Evolutionary conservation across 2,329 filamentous ascomycete genomes (phyloP), one percentile per base, ranked within the genome.

Genomic region (Ambrosiella xylebori): DNA sequence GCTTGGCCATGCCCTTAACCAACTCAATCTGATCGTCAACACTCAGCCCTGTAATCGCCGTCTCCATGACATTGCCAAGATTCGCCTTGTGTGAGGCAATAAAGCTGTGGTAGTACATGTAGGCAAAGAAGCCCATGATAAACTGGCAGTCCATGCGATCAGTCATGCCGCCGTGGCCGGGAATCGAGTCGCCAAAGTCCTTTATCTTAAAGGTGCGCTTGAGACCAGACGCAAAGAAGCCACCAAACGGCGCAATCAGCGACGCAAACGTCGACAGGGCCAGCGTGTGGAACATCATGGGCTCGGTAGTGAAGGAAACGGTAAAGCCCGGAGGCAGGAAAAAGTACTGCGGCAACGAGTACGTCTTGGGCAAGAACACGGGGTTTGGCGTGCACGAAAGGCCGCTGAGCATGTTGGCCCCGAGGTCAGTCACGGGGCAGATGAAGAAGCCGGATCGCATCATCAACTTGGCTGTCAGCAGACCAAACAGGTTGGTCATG

Each of bases 201-300:
- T 98, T 98, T 77, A 98, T 94, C 75, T 98, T 97, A 76, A 98
- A 98, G 3, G 91, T 96, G 37, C 93, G 87, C 79, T 98, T 98
- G 59, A 98, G 79, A 0, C 93, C 93, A 1, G 90, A 96, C 3
- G 93, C 93, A 68, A 98, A 98, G 79, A 98, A 98, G 37, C 93
- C 93, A 59, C 93, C 93, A 66, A 98, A 98, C 2, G 93, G 93
- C 7, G 93, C 93, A 65, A 98, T 95, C 41, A 98, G 78, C 3
- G 91, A 97, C 52, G 93, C 93, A 66, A 98, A 98, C 0, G 89
- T 89, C 13, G 88, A 88, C 65, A 97, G 84, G 56, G 88, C 78
- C 57, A 97, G 77, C 64, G 95, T 86, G 71, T 98, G 93, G 67
- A 96, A 84, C 69, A 97, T 91, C 71, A 98, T 89, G 0, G 93